These are phyloP conservation scores for Starmerella sp. DNA, from an alignment of 805 yeast species.

Conservation along the genomic window DNA sequence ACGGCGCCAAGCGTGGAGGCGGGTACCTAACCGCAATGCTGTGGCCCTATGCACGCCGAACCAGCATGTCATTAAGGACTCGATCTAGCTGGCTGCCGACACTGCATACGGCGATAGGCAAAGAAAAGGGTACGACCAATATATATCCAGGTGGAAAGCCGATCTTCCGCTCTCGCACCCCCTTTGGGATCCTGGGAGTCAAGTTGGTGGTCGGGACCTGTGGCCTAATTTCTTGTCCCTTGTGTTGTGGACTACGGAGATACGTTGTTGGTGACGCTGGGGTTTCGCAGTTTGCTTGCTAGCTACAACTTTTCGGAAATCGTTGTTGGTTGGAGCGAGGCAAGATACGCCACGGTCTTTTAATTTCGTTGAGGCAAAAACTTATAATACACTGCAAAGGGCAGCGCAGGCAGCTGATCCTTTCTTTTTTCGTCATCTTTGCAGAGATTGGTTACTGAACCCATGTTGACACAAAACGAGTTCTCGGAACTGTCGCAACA, in stretches of 20 bases:
- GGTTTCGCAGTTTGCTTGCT: neutral
- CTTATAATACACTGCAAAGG: neutral
- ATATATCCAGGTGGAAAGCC: neutral
- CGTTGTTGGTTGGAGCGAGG: neutral
- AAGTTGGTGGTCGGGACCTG: neutral
- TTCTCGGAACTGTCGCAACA: neutral
- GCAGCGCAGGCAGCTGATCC: conserved; percentile 1
- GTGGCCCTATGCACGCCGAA: neutral
- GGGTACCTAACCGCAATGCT: neutral
- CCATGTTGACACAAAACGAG: neutral
- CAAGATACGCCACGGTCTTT: neutral
- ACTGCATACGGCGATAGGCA: conserved; percentile 5
- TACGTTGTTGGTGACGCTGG: neutral
- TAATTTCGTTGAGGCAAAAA: neutral
- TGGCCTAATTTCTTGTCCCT: neutral
- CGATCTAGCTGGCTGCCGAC: neutral
- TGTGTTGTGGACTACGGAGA: neutral
- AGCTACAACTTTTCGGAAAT: neutral
- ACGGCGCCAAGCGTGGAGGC: neutral
- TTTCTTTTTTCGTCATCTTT: neutral
- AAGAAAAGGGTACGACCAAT: conserved; percentile 1
- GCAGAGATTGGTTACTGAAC: neutral
- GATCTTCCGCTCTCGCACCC: neutral
- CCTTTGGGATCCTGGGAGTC: neutral
- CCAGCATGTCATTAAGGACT: neutral